Base-by-base conservation (phyloP, 2,329 filamentous ascomycete genomes). In the Dothidotthia symphoricarpi region DNA sequence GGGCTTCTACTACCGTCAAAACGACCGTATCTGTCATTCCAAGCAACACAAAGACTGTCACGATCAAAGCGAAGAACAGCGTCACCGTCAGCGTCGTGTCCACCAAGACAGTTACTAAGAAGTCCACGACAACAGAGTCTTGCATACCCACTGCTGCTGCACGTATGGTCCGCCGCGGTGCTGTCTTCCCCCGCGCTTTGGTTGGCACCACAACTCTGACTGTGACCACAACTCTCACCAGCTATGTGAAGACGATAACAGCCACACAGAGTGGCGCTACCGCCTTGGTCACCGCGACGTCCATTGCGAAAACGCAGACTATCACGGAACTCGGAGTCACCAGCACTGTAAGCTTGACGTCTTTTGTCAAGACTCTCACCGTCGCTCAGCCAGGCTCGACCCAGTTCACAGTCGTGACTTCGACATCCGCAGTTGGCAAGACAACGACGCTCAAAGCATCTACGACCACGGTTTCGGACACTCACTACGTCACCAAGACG, bases 91-190 rank as follows among this genome's bases (percentile, higher is more conserved):
- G 36, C 13, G 41, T 37, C 2, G 49, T 47, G 2, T 58, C 51
- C 1, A 38, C 46, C n/a, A 61, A 62, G 33, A 59, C 47, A 4
- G 49, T 49, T 2, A 63, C 55, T 2, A 64, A 61, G 49, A 56
- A 54, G 30, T 53, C 55, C 0, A 63, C 57, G 2, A 50, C 48
- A 12, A 61, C 54, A 5, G 35, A 40, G 8, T 45, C 51, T 10
- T 61, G 58, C 36, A 51, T 59, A 9, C 58, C 61, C 10, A 61
- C 59, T 24, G 39, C 36, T 24, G 45, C 36, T 22, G 39, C 39
- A 13, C 39, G 22, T 10, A 37, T 52, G 31, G 28, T 49, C 10
- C 46, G 49, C 24, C 46, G 49, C 9, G 49, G 49, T 9, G 49
- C 46, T 13, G 16, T 52, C 12, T 33, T 52, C 12, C 43, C 49